Base-by-base conservation (phyloP, 495 filamentous ascomycete species). In the Lasiosphaeria ovina region DNA sequence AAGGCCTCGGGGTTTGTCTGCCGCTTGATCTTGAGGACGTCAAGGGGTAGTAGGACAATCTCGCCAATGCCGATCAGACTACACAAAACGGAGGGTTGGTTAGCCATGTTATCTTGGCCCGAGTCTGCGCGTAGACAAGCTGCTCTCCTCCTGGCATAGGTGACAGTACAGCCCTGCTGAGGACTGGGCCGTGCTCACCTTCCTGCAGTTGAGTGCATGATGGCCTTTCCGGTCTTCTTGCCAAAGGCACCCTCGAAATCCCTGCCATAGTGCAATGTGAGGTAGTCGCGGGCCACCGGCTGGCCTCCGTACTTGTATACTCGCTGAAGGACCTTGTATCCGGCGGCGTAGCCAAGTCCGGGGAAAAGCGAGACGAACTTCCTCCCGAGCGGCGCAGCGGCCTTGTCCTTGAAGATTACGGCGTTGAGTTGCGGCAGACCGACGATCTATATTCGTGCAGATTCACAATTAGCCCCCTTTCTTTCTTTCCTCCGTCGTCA, bases 251-350 rank as follows among this genome's bases (percentile, higher is more conserved):
- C 77, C 69, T 98, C 92, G 72, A 99, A 99, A 48, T 83, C 81
- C 61, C 81, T 77, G 60, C 90, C 89, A 74, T 96, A 84, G 79
- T 98, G 83, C 64, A 80, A 74, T n/a, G 85, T 82, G 40, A 99
- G 83, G 76, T 89, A 97, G 74, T 99, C 94, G 47, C 93, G 87
- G 3, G 88, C 92, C 68, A 97, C 93, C 8, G 94, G 94, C 81
- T 99, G 94, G 56, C 94, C 94, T 61, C 94, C 94, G 72, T 97
- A 99, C 77, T 99, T 99, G 82, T 99, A 99, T 70, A 99, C 86
- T 68, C 94, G 83, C 83, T 99, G 94, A 57, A 96, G 84, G 64
- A 94, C 90, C 85, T 99, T 99, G 79, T 99, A 99, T 55, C 93
- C 92, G 55, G 94, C 94, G 35, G 94, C 94, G 71, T 98, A 99